Evolutionary conservation across 106 monocot genomes (phyloP).

Genomic region (Dendrobium catenatum): DNA sequence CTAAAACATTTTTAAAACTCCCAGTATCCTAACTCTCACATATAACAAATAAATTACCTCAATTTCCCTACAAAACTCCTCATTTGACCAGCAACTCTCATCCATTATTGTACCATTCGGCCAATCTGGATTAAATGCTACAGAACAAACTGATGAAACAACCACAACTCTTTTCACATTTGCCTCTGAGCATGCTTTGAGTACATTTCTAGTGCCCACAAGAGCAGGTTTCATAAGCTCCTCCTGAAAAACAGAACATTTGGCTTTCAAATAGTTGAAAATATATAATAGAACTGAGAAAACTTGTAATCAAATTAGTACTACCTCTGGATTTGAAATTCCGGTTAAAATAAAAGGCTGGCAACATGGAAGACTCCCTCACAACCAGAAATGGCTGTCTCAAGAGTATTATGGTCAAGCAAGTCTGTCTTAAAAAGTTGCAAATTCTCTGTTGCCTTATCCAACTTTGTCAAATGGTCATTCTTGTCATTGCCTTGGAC

Average conservation of each 20-base stretch:
- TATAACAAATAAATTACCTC: background rate
- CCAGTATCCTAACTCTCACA: too few species aligned
- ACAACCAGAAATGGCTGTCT: conserved; percentile 58
- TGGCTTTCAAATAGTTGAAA: too few species aligned
- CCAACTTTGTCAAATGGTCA: conserved; percentile 58
- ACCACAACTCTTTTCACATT: conserved; percentile 4
- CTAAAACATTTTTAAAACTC: too few species aligned
- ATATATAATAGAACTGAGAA: too few species aligned
- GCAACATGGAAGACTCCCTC: conserved; percentile 86
- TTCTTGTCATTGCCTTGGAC: conserved; percentile 60
- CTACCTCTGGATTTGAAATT: background rate
- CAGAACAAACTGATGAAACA: background rate
- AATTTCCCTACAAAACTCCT: background rate
- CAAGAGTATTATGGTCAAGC: conserved; percentile 51
- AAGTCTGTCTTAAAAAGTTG: conserved; percentile 63
- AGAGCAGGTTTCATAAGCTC: background rate
- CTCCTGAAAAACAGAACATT: background rate
- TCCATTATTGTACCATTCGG: background rate
- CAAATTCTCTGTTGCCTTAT: conserved; percentile 47
- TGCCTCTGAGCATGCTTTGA: background rate
- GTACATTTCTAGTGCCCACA: background rate
- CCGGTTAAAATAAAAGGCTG: conserved; percentile 33
- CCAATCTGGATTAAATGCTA: background rate
- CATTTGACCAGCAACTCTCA: background rate
- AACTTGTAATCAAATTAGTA: background rate